phyloP scores from a whole-genome alignment of 2,329 filamentous ascomycete genomes.

The Pseudocercospora musae region DNA sequence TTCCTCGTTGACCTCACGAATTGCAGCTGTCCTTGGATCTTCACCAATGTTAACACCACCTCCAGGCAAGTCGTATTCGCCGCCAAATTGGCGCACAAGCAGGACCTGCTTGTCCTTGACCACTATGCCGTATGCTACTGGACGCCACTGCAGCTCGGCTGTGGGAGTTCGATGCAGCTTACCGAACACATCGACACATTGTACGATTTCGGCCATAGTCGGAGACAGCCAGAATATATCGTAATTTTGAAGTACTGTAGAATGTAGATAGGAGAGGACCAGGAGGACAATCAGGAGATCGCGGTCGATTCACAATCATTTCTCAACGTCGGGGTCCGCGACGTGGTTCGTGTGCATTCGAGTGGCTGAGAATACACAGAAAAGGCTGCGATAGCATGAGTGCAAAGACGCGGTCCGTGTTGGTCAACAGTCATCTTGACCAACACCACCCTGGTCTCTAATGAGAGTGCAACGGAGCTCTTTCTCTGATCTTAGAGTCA shows the following conservation, averaged over 20 bases:
- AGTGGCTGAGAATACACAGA: no score
- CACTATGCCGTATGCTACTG: constrained; percentile 11
- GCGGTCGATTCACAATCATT: no score
- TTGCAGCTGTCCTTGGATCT: constrained; percentile 4
- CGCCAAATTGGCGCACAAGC: constrained; percentile 3
- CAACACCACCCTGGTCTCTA: no score
- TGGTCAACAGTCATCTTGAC: no score
- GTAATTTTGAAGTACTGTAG: background rate
- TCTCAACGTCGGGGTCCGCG: background rate
- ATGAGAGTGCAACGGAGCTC: no score
- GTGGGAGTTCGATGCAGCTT: background rate
- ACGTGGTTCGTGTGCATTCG: no score
- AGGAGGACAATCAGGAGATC: background rate
- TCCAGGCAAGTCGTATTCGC: constrained; percentile 10
- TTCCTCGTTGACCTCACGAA: constrained; percentile 11
- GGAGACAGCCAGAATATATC: background rate
- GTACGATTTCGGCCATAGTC: background rate
- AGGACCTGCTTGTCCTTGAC: background rate
- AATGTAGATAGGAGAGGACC: no score
- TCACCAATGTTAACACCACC: constrained; percentile 10
- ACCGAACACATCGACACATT: constrained; percentile 6
- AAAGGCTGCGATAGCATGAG: no score
- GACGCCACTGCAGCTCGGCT: constrained; percentile 9
- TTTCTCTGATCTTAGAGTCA: no score
- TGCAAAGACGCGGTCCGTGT: no score